These are phyloP conservation scores for Macrocystidia cucumis DNA, from an alignment of 1,284 basidiomycete species.

Conservation along the genomic window DNA sequence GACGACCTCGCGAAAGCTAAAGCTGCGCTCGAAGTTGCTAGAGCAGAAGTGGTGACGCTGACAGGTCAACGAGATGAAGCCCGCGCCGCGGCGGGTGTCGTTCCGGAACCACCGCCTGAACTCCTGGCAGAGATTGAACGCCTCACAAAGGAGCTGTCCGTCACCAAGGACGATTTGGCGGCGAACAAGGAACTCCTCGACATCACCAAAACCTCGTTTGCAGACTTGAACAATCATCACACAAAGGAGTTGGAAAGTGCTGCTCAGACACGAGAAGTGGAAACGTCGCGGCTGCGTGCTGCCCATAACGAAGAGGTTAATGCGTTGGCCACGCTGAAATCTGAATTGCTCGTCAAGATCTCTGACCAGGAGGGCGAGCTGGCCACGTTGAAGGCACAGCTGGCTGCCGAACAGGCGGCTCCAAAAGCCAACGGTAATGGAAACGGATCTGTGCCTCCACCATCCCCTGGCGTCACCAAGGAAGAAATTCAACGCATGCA, in stretches of 20 bases:
- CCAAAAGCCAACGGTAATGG: constrained; percentile 60
- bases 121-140: constrained; percentile 49
- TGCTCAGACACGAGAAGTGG: constrained; percentile 60
- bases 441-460: constrained; percentile 28
- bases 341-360: constrained; percentile 49
- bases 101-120: constrained; percentile 38
- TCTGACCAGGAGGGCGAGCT: constrained; percentile 72
- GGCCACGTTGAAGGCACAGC: constrained; percentile 49
- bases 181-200: constrained; percentile 52
- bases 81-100: constrained; percentile 35
- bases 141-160: constrained; percentile 50
- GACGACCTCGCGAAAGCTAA: constrained; percentile 77
- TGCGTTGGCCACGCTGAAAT: constrained; percentile 46
- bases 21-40: constrained; percentile 38
- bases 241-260: constrained; percentile 62
- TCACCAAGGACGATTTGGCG: constrained; percentile 54
- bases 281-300: constrained; percentile 52
- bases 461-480: constrained; percentile 49
- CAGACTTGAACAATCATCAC: constrained; percentile 63
- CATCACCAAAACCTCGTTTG: constrained; percentile 62
- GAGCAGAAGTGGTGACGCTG: constrained; percentile 45
- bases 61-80: constrained; percentile 59
- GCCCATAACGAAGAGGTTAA: constrained; percentile 52
- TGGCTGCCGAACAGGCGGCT: constrained; percentile 36
- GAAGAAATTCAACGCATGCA: constrained; percentile 70